Evolutionary conservation across 768 basidiomycete species (phyloP).

Genomic region (Clathrus columnatus): DNA sequence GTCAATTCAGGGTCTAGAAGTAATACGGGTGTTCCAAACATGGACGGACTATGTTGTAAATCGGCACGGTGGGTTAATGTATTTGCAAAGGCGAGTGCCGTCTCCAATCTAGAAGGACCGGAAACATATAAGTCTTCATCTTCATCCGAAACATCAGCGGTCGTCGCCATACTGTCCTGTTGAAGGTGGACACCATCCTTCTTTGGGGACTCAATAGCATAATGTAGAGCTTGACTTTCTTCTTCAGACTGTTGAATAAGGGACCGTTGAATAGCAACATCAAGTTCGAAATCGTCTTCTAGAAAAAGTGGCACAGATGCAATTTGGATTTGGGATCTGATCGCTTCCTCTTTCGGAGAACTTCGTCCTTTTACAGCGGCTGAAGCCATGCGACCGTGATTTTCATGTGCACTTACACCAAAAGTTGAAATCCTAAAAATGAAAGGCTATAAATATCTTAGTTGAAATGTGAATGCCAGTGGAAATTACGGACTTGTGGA

Average conservation of each 20-base stretch:
- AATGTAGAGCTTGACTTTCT: slow-evolving; percentile 21
- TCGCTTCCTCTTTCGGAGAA: too few relatives aligned
- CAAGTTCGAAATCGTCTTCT: slow-evolving; percentile 17
- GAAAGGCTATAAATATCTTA: slow-evolving; percentile 9
- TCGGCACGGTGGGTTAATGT: slow-evolving; percentile 29
- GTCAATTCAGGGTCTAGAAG: slow-evolving; percentile 13
- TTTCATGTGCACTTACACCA: slow-evolving; percentile 59
- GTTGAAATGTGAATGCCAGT: not conserved
- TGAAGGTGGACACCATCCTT: not conserved
- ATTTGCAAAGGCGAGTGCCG: slow-evolving; percentile 58
- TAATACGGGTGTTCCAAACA: slow-evolving; percentile 32
- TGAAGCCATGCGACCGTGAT: slow-evolving; percentile 53
- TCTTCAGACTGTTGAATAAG: slow-evolving; percentile 28
- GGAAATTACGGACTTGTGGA: slow-evolving; percentile 43
- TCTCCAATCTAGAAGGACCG: slow-evolving; percentile 52
- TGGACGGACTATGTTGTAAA: slow-evolving; percentile 19
- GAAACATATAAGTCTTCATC: slow-evolving; percentile 38
- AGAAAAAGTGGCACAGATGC: slow-evolving; percentile 17
- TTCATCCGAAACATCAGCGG: slow-evolving; percentile 5
- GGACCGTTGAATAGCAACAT: slow-evolving; percentile 26
- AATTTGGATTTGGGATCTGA: too few relatives aligned
- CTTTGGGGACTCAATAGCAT: slow-evolving; percentile 24
- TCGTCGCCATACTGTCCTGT: not conserved
- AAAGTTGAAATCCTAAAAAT: slow-evolving; percentile 27
- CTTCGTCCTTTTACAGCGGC: slow-evolving; percentile 46